Base-by-base conservation (phyloP, 1,284 basidiomycete species). In the Heterobasidion irregulare region DNA sequence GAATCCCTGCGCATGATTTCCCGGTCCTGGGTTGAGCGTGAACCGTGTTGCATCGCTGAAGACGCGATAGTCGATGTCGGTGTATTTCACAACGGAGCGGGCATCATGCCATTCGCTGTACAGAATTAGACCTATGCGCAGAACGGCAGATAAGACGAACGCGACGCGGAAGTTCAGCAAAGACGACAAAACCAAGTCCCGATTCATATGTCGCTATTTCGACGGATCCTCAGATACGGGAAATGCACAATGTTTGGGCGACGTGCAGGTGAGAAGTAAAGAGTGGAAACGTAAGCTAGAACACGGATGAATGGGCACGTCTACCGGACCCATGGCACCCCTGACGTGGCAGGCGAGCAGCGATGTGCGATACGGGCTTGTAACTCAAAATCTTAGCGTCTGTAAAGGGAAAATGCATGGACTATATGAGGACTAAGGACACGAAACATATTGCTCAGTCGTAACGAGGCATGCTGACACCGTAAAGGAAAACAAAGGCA, bases 31-130 rank as follows among this genome's bases (percentile, higher is more conserved):
- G 47, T 76, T 64, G 16, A 79, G 68, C 57, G 92, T 64, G 65
- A 89, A 94, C 19, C 74, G 73, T 2, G 92, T 84, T 4, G 95
- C 97, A 68, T 98, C 95, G 56, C 83, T 90, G 74, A 98, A 97
- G 60, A 99, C 96, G 46, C 85, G 80, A 70, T 98, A 99, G 73
- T 99, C 97, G 57, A 99, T 79, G 70, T 99, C 96, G 15, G 96
- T 99, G 69, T 98, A 99, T 67, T 94, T 94, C 35, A 98, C 81
- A n/a, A 83, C 67, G 1, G 88, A 89, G 59, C 75, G 83, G 2
- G 79, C 79, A 64, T 96, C 93, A 60, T 94, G 92, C 82, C 91
- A 93, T 71, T 89, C 86, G 65, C 91, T 92, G 69, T 93, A 95
- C 6, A 86, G 64, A 56, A 96, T 86, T 48, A 96, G 80, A 12